Percentiles rank a stretch among this genome's conserved stretches.
Conservation (phyloP, 2,329 filamentous ascomycete genomes). For the Arthrobotrys musiformis region DNA sequence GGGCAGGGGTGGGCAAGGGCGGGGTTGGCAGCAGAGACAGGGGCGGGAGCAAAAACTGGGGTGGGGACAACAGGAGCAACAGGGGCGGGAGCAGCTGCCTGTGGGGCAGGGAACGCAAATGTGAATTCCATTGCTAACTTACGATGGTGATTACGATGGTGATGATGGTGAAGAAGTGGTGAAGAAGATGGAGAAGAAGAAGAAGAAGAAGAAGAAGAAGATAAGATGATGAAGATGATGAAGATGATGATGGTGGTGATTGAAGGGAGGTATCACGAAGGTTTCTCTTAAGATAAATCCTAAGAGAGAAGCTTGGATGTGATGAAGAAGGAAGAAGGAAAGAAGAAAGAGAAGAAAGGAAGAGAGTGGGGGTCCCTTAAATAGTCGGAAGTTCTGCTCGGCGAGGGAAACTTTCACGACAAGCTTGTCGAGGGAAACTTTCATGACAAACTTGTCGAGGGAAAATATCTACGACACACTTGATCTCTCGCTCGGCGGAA, state of each 20-base stretch:
- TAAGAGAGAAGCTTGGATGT: constrained; percentile 16
- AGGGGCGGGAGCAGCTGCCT: neutral
- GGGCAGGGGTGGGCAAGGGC: too few species aligned
- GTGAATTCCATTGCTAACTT: neutral
- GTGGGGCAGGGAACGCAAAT: neutral
- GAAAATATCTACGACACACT: too few species aligned
- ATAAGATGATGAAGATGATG: neutral
- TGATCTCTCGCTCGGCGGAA: neutral
- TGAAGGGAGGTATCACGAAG: neutral
- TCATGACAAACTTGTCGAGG: neutral
- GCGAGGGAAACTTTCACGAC: neutral
- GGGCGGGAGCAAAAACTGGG: neutral
- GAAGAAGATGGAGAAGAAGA: neutral
- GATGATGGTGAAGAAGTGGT: neutral
- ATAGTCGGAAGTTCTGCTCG: constrained; percentile 2
- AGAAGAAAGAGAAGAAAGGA: neutral
- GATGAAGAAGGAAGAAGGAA: constrained; percentile 14
- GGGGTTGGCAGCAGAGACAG: too few species aligned
- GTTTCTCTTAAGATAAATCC: neutral
- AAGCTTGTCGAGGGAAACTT: neutral
- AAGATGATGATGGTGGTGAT: neutral
- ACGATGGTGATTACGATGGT: neutral
- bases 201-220: neutral
- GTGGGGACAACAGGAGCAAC: neutral
- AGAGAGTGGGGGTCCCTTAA: neutral